These are phyloP conservation scores for Juncus effusus DNA, from an alignment of 176 grass and related monocot genomes.

Conservation along the genomic window DNA sequence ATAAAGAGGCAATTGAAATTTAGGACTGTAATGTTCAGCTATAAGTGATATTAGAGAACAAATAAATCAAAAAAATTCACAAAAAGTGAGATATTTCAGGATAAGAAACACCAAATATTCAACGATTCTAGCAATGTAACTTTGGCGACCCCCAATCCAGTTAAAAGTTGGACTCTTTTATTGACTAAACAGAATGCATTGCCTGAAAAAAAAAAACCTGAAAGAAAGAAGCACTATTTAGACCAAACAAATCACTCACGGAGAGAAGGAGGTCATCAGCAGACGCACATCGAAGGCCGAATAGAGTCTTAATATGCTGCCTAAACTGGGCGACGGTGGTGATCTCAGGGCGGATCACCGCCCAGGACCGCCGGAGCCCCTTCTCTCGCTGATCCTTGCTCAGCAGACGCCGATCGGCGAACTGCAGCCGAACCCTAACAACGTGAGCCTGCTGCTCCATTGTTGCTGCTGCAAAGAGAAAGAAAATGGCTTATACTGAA, in stretches of 20 bases:
- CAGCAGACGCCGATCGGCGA: constrained; percentile 12
- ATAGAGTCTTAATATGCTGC: background rate
- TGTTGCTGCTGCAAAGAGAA: background rate
- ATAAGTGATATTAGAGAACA: too few relatives aligned
- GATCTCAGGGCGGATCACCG: background rate
- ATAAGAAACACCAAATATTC: too few relatives aligned
- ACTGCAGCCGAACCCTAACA: constrained; percentile 3
- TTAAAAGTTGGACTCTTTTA: too few relatives aligned
- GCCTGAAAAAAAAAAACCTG: too few relatives aligned
- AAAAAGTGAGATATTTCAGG: too few relatives aligned
- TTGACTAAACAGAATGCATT: too few relatives aligned
- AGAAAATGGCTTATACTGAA: too few relatives aligned
- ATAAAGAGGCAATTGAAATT: background rate
- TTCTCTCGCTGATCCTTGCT: constrained; percentile 11
- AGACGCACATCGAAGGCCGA: constrained; percentile 4
- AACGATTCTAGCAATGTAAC: too few relatives aligned
- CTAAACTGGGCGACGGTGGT: constrained; percentile 17
- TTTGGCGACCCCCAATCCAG: too few relatives aligned
- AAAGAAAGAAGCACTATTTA: too few relatives aligned
- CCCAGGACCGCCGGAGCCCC: background rate
- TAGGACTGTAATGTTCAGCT: too few relatives aligned
- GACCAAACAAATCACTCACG: background rate
- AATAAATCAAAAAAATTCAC: too few relatives aligned
- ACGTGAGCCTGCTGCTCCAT: constrained; percentile 1
- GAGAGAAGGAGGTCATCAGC: background rate